These are phyloP conservation scores for Nyssa sinensis DNA, from an alignment of 148 eudicot species.

Conservation along the genomic window DNA sequence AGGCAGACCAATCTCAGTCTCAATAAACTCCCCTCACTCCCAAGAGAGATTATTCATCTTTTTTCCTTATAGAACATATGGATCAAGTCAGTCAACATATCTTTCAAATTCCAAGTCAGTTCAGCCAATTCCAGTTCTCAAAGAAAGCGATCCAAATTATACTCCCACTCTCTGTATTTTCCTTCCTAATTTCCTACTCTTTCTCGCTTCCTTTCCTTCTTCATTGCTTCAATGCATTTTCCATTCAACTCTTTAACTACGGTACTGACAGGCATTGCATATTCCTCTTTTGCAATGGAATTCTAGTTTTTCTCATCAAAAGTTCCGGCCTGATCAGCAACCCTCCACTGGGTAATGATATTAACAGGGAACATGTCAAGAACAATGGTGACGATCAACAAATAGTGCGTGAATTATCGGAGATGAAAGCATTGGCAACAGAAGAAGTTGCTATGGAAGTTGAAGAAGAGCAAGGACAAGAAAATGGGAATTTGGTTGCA, in stretches of 20 bases:
- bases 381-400: background rate
- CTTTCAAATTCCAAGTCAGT: background rate
- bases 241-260: slow-evolving; percentile 16
- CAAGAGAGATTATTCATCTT: too few relatives aligned
- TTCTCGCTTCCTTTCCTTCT: slow-evolving; percentile 11
- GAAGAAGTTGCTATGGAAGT: background rate
- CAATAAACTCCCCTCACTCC: background rate
- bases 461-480: background rate
- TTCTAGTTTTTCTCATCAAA: slow-evolving; percentile 39
- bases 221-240: slow-evolving; percentile 12
- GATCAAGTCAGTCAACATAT: slow-evolving; percentile 1
- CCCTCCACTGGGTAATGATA: background rate
- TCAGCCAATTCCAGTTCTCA: slow-evolving; percentile 5
- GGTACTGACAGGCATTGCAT: slow-evolving; percentile 45
- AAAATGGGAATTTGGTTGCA: background rate
- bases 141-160: slow-evolving; percentile 18
- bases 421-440: background rate
- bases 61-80: background rate
- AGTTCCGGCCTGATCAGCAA: slow-evolving; percentile 20
- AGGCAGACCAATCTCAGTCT: background rate
- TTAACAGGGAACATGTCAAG: background rate
- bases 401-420: background rate
- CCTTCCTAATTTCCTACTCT: slow-evolving; percentile 21
- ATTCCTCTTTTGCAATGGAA: slow-evolving; percentile 57
- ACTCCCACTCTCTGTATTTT: slow-evolving; percentile 19